phyloP scores from a whole-genome alignment of 331 rosid genomes.

The Dryas integrifolia region DNA sequence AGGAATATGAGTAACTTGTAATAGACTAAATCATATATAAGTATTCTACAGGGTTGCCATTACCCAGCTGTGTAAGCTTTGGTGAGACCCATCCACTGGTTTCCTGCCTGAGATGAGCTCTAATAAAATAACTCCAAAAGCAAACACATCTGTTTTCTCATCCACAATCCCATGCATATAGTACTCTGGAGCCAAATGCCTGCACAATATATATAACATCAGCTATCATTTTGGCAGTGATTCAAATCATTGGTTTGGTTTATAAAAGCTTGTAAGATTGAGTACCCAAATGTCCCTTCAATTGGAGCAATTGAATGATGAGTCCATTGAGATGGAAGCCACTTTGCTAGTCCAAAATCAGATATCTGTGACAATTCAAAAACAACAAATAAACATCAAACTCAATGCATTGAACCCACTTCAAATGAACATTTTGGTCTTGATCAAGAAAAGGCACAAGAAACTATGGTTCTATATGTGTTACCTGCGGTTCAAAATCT shows the following conservation, averaged over 20 bases:
- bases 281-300: constrained; percentile 98
- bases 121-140: constrained; percentile 84
- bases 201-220: constrained; percentile 28
- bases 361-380: constrained; percentile 57
- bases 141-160: constrained; percentile 99
- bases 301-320: constrained; percentile 96
- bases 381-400: background rate
- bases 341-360: constrained; percentile 93
- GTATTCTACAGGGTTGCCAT: constrained; percentile 2
- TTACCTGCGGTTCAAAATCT: constrained; percentile 80
- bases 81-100: constrained; percentile 91
- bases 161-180: constrained; percentile 96
- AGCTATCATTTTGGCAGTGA: constrained; percentile 2
- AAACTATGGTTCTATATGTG: background rate
- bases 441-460: background rate
- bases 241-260: constrained; percentile 1
- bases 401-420: background rate
- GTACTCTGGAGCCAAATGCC: constrained; percentile 97
- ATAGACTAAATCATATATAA: constrained; percentile 6
- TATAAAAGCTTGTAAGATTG: background rate
- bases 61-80: constrained; percentile 95
- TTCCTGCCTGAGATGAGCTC: constrained; percentile 85
- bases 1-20: constrained; percentile 14
- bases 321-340: constrained; percentile 99
- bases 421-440: background rate